A percentile compares a stretch with the other conserved stretches of the same genome.
phyloP scores from a whole-genome alignment of 495 filamentous ascomycete genomes.

The Hypoxylon fragiforme region DNA sequence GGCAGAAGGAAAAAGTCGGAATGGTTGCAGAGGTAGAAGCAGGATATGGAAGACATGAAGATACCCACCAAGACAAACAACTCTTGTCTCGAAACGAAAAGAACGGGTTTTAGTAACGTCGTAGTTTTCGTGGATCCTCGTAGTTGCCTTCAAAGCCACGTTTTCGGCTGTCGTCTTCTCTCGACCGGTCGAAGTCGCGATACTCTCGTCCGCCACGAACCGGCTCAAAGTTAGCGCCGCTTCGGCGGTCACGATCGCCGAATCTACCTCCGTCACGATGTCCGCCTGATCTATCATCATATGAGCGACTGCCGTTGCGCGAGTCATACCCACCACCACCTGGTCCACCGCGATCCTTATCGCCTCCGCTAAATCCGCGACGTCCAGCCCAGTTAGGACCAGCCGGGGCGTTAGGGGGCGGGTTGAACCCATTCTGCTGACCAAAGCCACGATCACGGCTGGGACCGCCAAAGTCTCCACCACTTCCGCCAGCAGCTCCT shows the following conservation, averaged over 20 bases:
- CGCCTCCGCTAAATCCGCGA: constrained; percentile 54
- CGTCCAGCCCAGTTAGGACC: constrained; percentile 71
- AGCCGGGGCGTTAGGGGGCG: constrained; percentile 78
- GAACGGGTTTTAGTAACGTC: constrained; percentile 64
- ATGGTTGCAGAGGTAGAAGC: constrained; percentile 20
- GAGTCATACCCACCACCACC: constrained; percentile 64
- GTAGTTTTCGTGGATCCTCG: constrained; percentile 77
- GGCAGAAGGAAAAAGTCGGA: constrained; percentile 50
- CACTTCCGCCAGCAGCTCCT: constrained; percentile 55
- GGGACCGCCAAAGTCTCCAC: constrained; percentile 57
- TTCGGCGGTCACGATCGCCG: constrained; percentile 59
- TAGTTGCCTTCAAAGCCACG: constrained; percentile 68
- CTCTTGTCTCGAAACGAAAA: constrained; percentile 36
- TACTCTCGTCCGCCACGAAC: constrained; percentile 58
- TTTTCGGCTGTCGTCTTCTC: constrained; percentile 63
- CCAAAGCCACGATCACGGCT: constrained; percentile 65
- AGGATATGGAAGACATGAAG: constrained; percentile 41
- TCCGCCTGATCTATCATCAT: constrained; percentile 63
- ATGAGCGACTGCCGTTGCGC: constrained; percentile 62
- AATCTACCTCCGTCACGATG: constrained; percentile 55
- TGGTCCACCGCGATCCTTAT: constrained; percentile 49
- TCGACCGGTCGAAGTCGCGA: constrained; percentile 43
- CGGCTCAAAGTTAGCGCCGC: constrained; percentile 71
- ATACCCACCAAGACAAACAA: constrained; percentile 53
- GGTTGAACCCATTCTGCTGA: constrained; percentile 48